These are phyloP conservation scores for Umbelopsis ramanniana DNA, from an alignment of 192 early-diverging fungal species.

Conservation along the genomic window DNA sequence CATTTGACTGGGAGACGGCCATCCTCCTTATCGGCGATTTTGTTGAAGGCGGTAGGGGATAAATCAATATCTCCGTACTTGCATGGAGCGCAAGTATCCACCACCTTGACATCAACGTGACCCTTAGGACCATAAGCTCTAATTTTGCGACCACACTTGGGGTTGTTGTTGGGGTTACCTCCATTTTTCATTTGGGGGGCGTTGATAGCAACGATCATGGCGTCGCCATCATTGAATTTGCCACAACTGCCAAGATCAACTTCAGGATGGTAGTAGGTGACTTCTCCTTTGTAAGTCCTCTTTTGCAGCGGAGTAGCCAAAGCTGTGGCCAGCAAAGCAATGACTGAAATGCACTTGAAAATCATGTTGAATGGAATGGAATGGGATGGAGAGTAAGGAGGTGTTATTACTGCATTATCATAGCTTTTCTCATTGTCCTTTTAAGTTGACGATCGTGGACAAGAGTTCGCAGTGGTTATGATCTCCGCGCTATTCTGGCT, in stretches of 20 bases:
- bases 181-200: constrained; percentile 53
- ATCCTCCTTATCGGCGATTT: constrained; percentile 36
- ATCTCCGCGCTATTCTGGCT: neutral
- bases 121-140: constrained; percentile 54
- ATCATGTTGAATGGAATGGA: neutral
- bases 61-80: constrained; percentile 48
- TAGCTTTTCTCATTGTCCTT: neutral
- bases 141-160: constrained; percentile 54
- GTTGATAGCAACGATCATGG: constrained; percentile 33
- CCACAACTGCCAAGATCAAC: constrained; percentile 15
- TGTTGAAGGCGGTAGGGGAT: constrained; percentile 48
- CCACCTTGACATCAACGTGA: constrained; percentile 47
- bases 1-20: constrained; percentile 42
- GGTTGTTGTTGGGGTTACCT: constrained; percentile 47
- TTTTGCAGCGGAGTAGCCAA: neutral
- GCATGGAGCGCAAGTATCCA: constrained; percentile 57
- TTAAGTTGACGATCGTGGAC: neutral
- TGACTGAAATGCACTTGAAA: neutral
- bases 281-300: constrained; percentile 3
- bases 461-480: no score
- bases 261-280: constrained; percentile 19
- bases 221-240: constrained; percentile 9
- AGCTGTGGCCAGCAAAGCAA: neutral
- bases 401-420: neutral
- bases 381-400: neutral